phyloP scores from a whole-genome alignment of 495 filamentous ascomycete genomes.

The Chaetomidium leptoderma region DNA sequence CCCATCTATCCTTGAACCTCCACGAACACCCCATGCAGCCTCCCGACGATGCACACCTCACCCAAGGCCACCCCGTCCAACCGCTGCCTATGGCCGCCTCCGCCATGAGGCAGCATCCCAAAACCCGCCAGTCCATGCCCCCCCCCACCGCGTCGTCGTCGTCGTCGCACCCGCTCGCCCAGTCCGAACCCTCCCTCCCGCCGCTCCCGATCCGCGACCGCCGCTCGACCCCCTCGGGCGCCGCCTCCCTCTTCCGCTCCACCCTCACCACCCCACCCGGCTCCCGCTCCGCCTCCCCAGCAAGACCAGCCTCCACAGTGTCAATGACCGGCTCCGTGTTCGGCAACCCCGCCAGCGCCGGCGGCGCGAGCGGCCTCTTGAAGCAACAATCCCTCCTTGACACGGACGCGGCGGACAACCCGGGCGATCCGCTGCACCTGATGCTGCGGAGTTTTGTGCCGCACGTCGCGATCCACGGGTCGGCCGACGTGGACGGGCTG shows the following conservation, averaged over 20 bases:
- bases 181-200: constrained; percentile 46
- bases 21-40: constrained; percentile 40
- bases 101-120: constrained; percentile 28
- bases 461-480: constrained; percentile 77
- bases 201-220: constrained; percentile 46
- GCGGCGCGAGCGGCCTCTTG: constrained; percentile 12
- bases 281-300: constrained; percentile 57
- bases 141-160: constrained; percentile 30
- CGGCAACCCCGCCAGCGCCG: constrained; percentile 24
- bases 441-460: constrained; percentile 84
- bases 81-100: constrained; percentile 42
- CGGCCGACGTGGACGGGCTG: constrained; percentile 74
- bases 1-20: no score
- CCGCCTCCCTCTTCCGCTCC: constrained; percentile 56
- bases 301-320: no score
- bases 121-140: constrained; percentile 36
- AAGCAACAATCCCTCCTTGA: constrained; percentile 42
- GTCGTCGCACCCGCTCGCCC: constrained; percentile 45
- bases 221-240: constrained; percentile 12
- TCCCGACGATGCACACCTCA: constrained; percentile 40
- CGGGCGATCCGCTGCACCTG: constrained; percentile 62
- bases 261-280: constrained; percentile 51
- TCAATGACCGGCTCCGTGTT: constrained; percentile 43
- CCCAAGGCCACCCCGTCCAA: constrained; percentile 36
- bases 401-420: constrained; percentile 47